Evolutionary conservation across 805 yeast species (phyloP).

Genomic region (Peterozyma toletana): DNA sequence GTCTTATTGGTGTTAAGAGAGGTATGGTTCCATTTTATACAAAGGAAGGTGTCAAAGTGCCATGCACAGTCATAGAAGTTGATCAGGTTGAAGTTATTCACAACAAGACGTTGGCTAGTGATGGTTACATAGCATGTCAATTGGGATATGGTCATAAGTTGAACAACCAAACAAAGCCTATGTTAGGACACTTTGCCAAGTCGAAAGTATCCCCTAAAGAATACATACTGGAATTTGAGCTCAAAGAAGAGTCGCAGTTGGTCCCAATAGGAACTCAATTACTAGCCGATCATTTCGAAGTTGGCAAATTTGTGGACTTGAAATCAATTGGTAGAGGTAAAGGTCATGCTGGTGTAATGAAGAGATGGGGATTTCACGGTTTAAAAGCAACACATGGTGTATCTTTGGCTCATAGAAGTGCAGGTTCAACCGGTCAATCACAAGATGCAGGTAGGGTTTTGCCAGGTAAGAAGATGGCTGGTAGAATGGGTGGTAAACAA

Average conservation of each 20-base stretch:
- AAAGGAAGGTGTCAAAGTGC: conserved; percentile 57
- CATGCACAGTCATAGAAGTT: conserved; percentile 85
- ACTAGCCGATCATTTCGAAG: conserved; percentile 75
- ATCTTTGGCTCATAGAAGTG: conserved; percentile 85
- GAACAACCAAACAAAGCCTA: conserved; percentile 53
- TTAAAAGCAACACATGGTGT: conserved; percentile 94
- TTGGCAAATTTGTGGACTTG: conserved; percentile 80
- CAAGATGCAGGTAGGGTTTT: conserved; percentile 94
- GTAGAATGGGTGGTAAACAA: conserved; percentile 81
- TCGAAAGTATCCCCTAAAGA: conserved; percentile 84
- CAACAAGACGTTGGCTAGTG: conserved; percentile 59
- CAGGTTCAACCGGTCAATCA: conserved; percentile 95
- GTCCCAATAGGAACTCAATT: conserved; percentile 73
- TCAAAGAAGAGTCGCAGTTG: conserved; percentile 57
- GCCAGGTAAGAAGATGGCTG: conserved; percentile 98
- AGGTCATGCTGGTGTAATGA: conserved; percentile 98
- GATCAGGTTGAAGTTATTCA: conserved; percentile 81
- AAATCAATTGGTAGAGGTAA: conserved; percentile 83
- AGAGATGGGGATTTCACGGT: conserved; percentile 86
- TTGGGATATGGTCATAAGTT: conserved; percentile 75
- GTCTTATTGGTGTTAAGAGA: conserved; percentile 73
- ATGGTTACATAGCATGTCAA: conserved; percentile 83
- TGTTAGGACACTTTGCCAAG: conserved; percentile 70
- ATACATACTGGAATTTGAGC: conserved; percentile 70
- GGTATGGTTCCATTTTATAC: conserved; percentile 89